Conservation (phyloP, 225 moss, liverwort and hornwort species). For the Anthoceros angustus region DNA sequence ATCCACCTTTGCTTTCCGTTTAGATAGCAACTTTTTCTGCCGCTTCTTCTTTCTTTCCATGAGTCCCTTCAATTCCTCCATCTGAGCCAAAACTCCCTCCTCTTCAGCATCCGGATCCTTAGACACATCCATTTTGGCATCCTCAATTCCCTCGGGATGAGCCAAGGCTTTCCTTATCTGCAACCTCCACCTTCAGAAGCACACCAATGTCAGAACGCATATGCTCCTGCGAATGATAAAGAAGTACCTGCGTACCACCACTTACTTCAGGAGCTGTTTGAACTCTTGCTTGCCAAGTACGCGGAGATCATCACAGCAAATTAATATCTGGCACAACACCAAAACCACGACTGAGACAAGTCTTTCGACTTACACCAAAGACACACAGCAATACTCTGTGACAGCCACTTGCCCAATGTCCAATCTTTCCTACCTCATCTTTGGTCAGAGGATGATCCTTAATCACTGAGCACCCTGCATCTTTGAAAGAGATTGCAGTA, state of each 20-base stretch:
- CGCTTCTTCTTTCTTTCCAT: conserved; percentile 57
- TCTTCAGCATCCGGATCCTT: conserved; percentile 35
- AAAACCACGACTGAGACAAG: not conserved
- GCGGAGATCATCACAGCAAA: conserved; percentile 76
- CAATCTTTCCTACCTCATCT: conserved; percentile 41
- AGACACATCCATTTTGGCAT: conserved; percentile 17
- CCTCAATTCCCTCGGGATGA: conserved; percentile 23
- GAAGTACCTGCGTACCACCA: not conserved
- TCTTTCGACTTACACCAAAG: not conserved
- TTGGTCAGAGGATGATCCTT: conserved; percentile 51
- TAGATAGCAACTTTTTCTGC: conserved; percentile 59
- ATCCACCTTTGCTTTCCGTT: conserved; percentile 77
- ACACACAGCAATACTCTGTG: not conserved
- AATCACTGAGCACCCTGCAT: conserved; percentile 36
- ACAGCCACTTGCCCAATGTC: not conserved
- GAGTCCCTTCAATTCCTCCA: conserved; percentile 83
- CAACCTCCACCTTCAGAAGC: conserved; percentile 65
- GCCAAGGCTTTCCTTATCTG: conserved; percentile 63
- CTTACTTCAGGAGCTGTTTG: conserved; percentile 82
- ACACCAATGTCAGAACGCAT: not conserved
- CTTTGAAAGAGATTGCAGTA: conserved; percentile 57
- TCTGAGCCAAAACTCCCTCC: conserved; percentile 59
- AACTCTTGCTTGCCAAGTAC: conserved; percentile 93
- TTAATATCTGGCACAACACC: conserved; percentile 40
- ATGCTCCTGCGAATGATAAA: not conserved